Conservation (phyloP, 208 protist genomes). For the Acanthamoeba healyi region DNA sequence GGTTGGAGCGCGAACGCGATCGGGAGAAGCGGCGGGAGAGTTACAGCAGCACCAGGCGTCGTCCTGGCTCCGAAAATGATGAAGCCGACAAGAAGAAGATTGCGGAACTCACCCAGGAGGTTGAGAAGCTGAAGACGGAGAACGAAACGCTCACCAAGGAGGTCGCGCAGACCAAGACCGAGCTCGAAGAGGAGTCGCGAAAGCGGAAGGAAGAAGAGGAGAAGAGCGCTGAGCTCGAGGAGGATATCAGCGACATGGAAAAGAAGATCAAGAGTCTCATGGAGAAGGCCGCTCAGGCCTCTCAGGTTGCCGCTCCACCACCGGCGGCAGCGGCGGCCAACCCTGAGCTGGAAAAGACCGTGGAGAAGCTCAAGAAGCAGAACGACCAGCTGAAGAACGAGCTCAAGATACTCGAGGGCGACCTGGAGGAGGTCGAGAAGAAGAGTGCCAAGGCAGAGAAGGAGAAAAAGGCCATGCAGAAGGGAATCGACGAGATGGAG, state of each 20-base stretch:
- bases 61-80: neutral
- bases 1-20: slow-evolving; percentile 13
- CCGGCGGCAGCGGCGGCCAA: neutral
- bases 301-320: neutral
- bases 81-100: slow-evolving; percentile 21
- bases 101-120: slow-evolving; percentile 24
- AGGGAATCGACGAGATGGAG: slow-evolving; percentile 21
- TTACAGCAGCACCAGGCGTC: slow-evolving; percentile 13
- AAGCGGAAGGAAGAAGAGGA: slow-evolving; percentile 46
- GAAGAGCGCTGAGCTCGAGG: slow-evolving; percentile 48
- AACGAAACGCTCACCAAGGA: neutral
- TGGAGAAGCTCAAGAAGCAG: slow-evolving; percentile 50
- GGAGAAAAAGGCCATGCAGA: slow-evolving; percentile 22
- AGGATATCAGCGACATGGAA: slow-evolving; percentile 22
- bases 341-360: slow-evolving; percentile 1
- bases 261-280: slow-evolving; percentile 63
- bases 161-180: neutral
- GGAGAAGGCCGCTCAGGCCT: slow-evolving; percentile 31
- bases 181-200: neutral
- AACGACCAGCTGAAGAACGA: slow-evolving; percentile 51
- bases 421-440: slow-evolving; percentile 53
- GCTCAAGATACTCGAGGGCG: slow-evolving; percentile 12
- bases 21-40: neutral
- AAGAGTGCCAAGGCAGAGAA: slow-evolving; percentile 3
- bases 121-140: slow-evolving; percentile 40